Base-by-base conservation (phyloP, 306 rosid species). In the Ceratonia siliqua region DNA sequence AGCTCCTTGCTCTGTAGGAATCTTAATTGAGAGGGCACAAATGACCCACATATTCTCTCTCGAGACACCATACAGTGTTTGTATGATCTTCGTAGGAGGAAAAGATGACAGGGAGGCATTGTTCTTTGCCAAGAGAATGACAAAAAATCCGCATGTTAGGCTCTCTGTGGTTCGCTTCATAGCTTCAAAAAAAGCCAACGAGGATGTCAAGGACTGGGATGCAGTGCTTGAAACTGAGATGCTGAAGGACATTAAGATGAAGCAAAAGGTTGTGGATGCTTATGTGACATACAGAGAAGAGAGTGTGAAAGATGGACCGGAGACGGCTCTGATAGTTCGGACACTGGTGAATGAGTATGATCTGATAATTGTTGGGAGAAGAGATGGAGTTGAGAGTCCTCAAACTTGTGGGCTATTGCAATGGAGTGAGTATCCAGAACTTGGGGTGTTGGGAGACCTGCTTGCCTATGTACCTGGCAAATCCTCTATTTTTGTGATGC, bases 341-440 rank as follows among this genome's bases (percentile, higher is more conserved):
- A 38, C 58, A 0, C 39, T 76, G 80, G 86, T 62, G 4, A 68
- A 28, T 27, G 72, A 64, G 25, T 88, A 55, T 83, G 91, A 88
- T 75, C 77, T 88, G 49, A 73, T 87, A 5, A 70, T 90, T 33
- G 89, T 86, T 42, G 92, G 98, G 5, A 88, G 94, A 72, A 81
- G 88, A 35, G 76, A 70, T 8, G 78, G 83, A 0, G 3, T 68
- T 1, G 80, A 85, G 39, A 78, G 68, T 22, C 69, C 81, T 21
- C 92, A 85, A 11, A 90, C 90, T 0, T 14, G 21, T 1, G 90
- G 96, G 10, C 74, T 92, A 11, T 52, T 70, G 14, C 88, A 87
- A 46, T 92, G 98, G 96, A 85, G 83, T 78, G 92, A 88, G 78
- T 88, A 77, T 59, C 91, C 90, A 0, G 89, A 92, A 64, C 88